Percentiles rank a stretch among this genome's conserved stretches.
phyloP scores from a whole-genome alignment of 2,329 filamentous ascomycete species.

The Dactylella cylindrospora region DNA sequence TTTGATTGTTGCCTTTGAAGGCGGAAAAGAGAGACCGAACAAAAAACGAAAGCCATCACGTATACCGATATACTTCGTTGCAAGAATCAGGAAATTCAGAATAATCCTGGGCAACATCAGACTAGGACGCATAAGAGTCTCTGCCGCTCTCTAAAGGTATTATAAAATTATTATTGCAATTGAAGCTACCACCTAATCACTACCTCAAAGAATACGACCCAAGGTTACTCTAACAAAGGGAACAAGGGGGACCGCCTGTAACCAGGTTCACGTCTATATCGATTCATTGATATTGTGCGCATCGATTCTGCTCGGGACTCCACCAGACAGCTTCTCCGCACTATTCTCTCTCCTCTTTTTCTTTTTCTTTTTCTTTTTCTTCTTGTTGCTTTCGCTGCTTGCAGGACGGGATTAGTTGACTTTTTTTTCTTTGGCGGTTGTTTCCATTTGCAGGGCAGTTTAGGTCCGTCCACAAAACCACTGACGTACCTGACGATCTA shows the following conservation, averaged over 20 bases:
- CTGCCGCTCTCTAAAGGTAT: constrained; percentile 37
- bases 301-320: neutral
- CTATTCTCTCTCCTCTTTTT: constrained; percentile 9
- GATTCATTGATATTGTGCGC: neutral
- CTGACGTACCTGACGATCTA: constrained; percentile 10
- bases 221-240: no score
- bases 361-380: constrained; percentile 7
- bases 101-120: no score
- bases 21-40: constrained; percentile 11
- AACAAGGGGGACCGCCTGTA: no score
- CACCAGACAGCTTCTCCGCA: neutral
- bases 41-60: constrained; percentile 7
- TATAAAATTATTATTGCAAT: constrained; percentile 28
- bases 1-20: constrained; percentile 27
- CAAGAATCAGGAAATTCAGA: no score
- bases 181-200: constrained; percentile 28
- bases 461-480: constrained; percentile 30
- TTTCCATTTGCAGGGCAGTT: constrained; percentile 40
- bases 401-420: constrained; percentile 40
- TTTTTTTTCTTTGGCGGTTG: constrained; percentile 9
- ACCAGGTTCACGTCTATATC: no score
- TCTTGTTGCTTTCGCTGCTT: constrained; percentile 23
- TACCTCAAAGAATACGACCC: no score
- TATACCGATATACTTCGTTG: no score
- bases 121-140: neutral